These are phyloP conservation scores for Ascochyta pisi DNA, from an alignment of 2,329 filamentous ascomycete genomes.

Conservation along the genomic window DNA sequence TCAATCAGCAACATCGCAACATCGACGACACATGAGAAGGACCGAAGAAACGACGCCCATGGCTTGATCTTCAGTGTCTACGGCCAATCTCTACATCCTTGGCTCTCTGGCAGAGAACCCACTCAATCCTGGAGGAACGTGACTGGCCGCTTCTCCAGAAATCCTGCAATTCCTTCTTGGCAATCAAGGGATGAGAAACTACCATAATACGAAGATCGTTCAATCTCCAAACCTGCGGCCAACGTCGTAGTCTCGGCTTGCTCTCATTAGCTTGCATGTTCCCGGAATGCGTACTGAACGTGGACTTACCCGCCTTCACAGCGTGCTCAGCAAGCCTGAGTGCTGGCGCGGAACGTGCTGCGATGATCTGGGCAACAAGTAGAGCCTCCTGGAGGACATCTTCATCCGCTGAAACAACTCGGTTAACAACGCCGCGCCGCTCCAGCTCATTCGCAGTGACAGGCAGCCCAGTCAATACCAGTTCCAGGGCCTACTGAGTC, in stretches of 20 bases:
- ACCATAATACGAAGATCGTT: conserved; percentile 44
- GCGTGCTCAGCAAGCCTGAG: conserved; percentile 55
- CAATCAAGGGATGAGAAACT: conserved; percentile 51
- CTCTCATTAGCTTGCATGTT: conserved; percentile 23
- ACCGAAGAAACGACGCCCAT: not conserved
- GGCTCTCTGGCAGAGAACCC: not conserved
- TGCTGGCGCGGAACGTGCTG: conserved; percentile 51
- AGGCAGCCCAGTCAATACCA: conserved; percentile 53
- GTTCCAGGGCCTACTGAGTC: conserved; percentile 52
- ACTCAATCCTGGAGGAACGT: conserved; percentile 24
- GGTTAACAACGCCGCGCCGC: conserved; percentile 52
- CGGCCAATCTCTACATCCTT: not conserved
- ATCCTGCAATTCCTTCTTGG: conserved; percentile 52
- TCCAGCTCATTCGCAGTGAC: conserved; percentile 49
- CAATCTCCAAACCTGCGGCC: conserved; percentile 50
- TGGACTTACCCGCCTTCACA: conserved; percentile 49
- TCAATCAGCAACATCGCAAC: conserved; percentile 1
- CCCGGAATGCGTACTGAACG: not conserved
- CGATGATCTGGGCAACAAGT: conserved; percentile 50
- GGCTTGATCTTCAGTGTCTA: not conserved
- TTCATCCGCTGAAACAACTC: conserved; percentile 42
- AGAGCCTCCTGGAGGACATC: conserved; percentile 51
- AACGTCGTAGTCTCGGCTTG: conserved; percentile 54
- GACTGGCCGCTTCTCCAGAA: conserved; percentile 49
- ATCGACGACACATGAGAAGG: conserved; percentile 3